Percentiles rank a stretch among this genome's conserved stretches.
phyloP scores from a whole-genome alignment of 129 eudicot species.

The Centella asiatica region DNA sequence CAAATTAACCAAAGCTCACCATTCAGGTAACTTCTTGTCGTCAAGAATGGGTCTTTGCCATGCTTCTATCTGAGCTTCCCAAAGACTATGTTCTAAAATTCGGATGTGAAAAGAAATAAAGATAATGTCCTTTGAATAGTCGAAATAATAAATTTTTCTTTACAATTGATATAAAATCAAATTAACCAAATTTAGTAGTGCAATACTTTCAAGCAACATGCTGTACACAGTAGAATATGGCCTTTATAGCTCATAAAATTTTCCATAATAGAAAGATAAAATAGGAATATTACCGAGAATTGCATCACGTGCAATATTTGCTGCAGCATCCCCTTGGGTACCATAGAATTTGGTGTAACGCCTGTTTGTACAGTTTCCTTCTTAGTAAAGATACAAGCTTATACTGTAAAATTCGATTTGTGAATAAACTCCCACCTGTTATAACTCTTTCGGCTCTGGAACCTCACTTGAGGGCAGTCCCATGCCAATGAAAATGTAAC shows the following conservation, averaged over 20 bases:
- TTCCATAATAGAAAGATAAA: constrained; percentile 5
- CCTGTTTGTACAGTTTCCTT: constrained; percentile 29
- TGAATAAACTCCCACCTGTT: constrained; percentile 39
- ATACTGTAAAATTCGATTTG: background rate
- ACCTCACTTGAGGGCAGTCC: constrained; percentile 84
- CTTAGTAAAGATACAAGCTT: constrained; percentile 18
- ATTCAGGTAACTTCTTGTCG: constrained; percentile 76
- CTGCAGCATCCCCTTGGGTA: constrained; percentile 56
- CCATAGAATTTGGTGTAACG: constrained; percentile 93
- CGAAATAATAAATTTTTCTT: background rate
- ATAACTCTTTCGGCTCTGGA: constrained; percentile 66
- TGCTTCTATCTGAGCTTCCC: constrained; percentile 90
- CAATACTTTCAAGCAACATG: background rate
- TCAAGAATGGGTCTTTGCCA: constrained; percentile 86
- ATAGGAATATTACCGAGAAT: constrained; percentile 48
- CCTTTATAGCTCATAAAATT: background rate
- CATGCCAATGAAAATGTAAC: constrained; percentile 83
- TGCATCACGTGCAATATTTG: constrained; percentile 81
- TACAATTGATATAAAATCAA: background rate
- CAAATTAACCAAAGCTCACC: constrained; percentile 36
- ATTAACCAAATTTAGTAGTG: background rate
- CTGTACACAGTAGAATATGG: background rate
- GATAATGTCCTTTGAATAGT: constrained; percentile 7
- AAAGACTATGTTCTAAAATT: constrained; percentile 43
- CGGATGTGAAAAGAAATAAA: constrained; percentile 11